phyloP scores from a whole-genome alignment of 1,284 basidiomycete species.

The Moesziomyces parantarcticus region DNA sequence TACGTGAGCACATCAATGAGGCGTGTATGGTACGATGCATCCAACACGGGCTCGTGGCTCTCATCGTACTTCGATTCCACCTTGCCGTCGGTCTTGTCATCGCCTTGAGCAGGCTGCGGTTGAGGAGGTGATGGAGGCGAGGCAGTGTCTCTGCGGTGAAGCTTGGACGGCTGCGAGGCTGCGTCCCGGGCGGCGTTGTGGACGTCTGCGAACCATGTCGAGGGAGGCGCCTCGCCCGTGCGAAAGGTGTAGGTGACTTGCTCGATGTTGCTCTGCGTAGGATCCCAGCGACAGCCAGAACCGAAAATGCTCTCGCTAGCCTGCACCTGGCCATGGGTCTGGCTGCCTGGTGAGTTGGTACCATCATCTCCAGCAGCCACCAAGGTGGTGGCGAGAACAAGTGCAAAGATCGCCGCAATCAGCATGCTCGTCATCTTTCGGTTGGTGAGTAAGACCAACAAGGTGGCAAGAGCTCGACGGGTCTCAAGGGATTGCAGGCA shows the following conservation, averaged over 20 bases:
- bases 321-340: too few relatives aligned
- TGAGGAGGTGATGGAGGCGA: background rate
- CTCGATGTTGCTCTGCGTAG: constrained; percentile 33
- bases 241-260: constrained; percentile 32
- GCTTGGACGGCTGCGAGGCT: background rate
- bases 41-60: constrained; percentile 10
- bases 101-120: background rate
- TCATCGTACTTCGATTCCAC: background rate
- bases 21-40: constrained; percentile 29
- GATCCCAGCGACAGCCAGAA: constrained; percentile 47
- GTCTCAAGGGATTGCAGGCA: too few relatives aligned
- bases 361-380: too few relatives aligned
- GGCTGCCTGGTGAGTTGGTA: too few relatives aligned
- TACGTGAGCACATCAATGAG: constrained; percentile 44
- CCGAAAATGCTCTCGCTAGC: constrained; percentile 24
- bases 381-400: too few relatives aligned
- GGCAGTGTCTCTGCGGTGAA: constrained; percentile 1
- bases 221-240: constrained; percentile 39
- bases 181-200: background rate
- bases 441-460: too few relatives aligned
- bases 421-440: too few relatives aligned
- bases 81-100: background rate
- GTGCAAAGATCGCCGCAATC: too few relatives aligned
- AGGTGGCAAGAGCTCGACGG: too few relatives aligned
- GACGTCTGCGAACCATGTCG: constrained; percentile 30